A percentile compares a stretch with the other conserved stretches of the same genome.
Conservation (phyloP, 257 asterid genomes). For the Cruciata laevipes region DNA sequence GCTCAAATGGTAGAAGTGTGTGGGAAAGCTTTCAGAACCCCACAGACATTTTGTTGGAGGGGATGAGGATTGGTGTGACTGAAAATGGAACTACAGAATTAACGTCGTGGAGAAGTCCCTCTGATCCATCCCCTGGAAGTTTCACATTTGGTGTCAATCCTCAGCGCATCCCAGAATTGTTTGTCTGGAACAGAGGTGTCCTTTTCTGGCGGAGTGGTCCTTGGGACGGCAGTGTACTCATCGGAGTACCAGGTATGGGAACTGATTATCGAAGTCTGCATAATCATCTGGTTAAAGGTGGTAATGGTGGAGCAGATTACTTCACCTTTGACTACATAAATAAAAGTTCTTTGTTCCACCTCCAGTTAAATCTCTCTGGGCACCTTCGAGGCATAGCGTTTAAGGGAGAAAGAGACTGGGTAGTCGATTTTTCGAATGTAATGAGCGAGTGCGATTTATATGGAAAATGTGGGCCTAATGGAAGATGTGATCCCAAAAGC, state of each 20-base stretch:
- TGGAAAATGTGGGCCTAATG: constrained; percentile 47
- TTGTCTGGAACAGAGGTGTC: constrained; percentile 26
- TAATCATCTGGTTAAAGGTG: not conserved
- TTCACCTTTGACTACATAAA: not conserved
- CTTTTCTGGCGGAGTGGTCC: constrained; percentile 34
- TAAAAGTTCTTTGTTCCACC: not conserved
- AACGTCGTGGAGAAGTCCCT: constrained; percentile 31
- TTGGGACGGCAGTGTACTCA: constrained; percentile 20
- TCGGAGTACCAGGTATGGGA: constrained; percentile 10
- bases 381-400: not conserved
- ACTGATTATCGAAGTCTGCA: not conserved
- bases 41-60: constrained; percentile 25
- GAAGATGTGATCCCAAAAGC: constrained; percentile 32
- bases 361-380: constrained; percentile 12
- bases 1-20: constrained; percentile 8
- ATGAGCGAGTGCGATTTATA: constrained; percentile 5
- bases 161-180: constrained; percentile 29
- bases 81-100: constrained; percentile 13
- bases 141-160: constrained; percentile 27
- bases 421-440: not conserved
- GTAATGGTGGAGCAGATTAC: not conserved
- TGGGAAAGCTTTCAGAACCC: constrained; percentile 48
- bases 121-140: constrained; percentile 39
- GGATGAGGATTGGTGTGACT: constrained; percentile 25
- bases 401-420: constrained; percentile 9